Conservation (phyloP, 2,329 filamentous ascomycete genomes). For the Talaromyces sp. region DNA sequence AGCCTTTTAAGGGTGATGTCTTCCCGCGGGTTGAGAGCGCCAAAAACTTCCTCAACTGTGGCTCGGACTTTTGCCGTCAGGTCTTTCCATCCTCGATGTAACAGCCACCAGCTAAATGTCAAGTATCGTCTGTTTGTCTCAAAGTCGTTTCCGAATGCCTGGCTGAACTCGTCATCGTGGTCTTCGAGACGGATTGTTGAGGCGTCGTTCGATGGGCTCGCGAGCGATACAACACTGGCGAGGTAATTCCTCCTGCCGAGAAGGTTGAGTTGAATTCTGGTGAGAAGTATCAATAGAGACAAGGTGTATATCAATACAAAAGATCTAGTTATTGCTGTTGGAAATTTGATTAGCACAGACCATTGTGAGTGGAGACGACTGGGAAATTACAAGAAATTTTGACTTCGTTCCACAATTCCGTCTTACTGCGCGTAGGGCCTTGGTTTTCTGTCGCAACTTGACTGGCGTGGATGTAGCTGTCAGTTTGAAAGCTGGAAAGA, state of each 20-base stretch:
- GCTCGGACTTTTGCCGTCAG: constrained; percentile 73
- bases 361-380: background rate
- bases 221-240: constrained; percentile 87
- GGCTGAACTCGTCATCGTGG: constrained; percentile 83
- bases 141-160: constrained; percentile 85
- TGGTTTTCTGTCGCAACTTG: constrained; percentile 55
- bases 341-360: constrained; percentile 5
- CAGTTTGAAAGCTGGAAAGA: constrained; percentile 68
- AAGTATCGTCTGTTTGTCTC: constrained; percentile 93
- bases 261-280: constrained; percentile 92
- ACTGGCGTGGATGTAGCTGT: constrained; percentile 77
- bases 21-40: constrained; percentile 80
- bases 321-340: constrained; percentile 74
- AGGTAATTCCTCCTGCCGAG: constrained; percentile 93
- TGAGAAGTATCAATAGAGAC: constrained; percentile 82
- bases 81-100: constrained; percentile 83
- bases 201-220: constrained; percentile 64
- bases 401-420: constrained; percentile 94
- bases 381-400: constrained; percentile 76
- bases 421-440: constrained; percentile 70
- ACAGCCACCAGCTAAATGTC: constrained; percentile 96
- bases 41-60: constrained; percentile 87
- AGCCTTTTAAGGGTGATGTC: constrained; percentile 77
- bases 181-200: constrained; percentile 86
- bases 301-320: constrained; percentile 92